phyloP scores from a whole-genome alignment of 176 grass and related monocot species.

The Avena insularis region DNA sequence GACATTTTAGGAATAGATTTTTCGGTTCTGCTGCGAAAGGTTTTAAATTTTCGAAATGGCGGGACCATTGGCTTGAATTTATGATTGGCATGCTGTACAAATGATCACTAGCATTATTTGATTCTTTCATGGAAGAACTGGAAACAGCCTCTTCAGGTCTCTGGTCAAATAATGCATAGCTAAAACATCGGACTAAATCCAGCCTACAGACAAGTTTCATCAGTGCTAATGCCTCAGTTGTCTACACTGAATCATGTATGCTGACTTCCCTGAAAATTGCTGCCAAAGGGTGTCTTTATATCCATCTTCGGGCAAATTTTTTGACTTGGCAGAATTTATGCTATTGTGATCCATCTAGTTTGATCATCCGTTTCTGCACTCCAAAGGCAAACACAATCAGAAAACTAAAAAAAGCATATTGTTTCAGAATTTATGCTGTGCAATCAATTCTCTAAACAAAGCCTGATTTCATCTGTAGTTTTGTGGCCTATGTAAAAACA shows the following conservation, averaged over 20 bases:
- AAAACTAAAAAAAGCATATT: neutral
- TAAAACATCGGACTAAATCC: slow-evolving; percentile 44
- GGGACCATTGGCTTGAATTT: slow-evolving; percentile 25
- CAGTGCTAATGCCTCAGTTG: neutral
- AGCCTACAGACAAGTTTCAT: slow-evolving; percentile 9
- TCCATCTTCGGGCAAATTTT: slow-evolving; percentile 23
- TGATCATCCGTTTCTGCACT: slow-evolving; percentile 35
- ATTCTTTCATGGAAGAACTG: slow-evolving; percentile 24
- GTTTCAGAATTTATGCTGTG: neutral
- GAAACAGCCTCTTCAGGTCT: slow-evolving; percentile 16
- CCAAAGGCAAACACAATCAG: neutral
- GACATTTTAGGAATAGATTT: neutral
- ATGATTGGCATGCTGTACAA: slow-evolving; percentile 52
- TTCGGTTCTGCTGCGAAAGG: neutral
- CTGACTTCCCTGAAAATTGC: slow-evolving; percentile 1
- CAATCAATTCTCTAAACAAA: slow-evolving; percentile 14
- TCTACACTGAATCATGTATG: neutral
- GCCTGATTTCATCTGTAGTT: neutral
- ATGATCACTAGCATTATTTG: slow-evolving; percentile 42
- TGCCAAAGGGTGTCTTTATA: neutral
- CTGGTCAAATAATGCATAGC: slow-evolving; percentile 29
- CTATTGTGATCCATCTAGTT: slow-evolving; percentile 5
- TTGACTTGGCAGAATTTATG: neutral
- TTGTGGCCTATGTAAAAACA: neutral
- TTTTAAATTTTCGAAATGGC: slow-evolving; percentile 19